Base-by-base conservation (phyloP, 2,329 filamentous ascomycete species). In the Pyrenophora teres region DNA sequence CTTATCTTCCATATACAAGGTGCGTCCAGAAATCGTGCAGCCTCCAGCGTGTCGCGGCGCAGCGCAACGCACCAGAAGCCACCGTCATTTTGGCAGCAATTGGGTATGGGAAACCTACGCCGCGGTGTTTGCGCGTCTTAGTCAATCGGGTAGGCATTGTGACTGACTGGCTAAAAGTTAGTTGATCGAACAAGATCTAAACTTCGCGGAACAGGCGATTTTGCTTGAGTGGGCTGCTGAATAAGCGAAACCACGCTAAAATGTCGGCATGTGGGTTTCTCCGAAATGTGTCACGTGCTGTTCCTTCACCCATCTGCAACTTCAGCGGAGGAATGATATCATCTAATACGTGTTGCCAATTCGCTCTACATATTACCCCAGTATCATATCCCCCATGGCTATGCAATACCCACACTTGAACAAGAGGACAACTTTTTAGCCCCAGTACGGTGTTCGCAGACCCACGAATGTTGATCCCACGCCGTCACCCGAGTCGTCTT, bases 61-160 rank as follows among this genome's bases (percentile, higher is more conserved):
- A 27, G 6, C 25, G 25, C 25, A 27, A 10, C 6, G 9, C 25
- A 27, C 25, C 25, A 27, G 44, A 27, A 40, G 44, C 33, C 25
- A 36, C 30, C 21, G 25, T 44, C 27, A 23, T 13, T 19, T 25
- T 13, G 18, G 19, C 19, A 16, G 18, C 10, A 23, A 5, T 30
- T 6, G 40, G 5, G 18, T 33, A 4, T 5, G 5, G 5, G 8
- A 0, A 27, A 45, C 41, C 5, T 46, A 43, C 94, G 92, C 93
- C 93, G 84, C 93, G 92, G 84, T 72, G 70, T 59, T 72, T 72
- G 50, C 69, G 56, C 51, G 70, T 73, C 59, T 72, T 70, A 38
- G 55, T 61, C 49, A 67, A 51, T 60, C 52, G 62, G 60, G 68
- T 67, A 53, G 68, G 68, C 67, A 71, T 72, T 49, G 25, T 27